Evolutionary conservation across 345 rosid species (phyloP).

Genomic region (Punica granatum): DNA sequence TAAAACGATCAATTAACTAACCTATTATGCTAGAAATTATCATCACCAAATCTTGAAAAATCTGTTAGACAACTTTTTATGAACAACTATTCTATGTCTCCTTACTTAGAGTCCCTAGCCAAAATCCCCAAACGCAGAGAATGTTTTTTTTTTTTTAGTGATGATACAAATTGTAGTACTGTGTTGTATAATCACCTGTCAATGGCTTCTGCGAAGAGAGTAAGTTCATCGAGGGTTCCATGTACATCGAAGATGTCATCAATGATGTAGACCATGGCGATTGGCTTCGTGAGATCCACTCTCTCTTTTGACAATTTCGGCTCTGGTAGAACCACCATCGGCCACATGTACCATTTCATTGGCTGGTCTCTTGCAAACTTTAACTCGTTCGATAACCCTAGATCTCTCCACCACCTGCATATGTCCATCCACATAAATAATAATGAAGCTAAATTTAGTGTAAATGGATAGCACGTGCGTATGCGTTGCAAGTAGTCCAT

Average conservation of each 20-base stretch:
- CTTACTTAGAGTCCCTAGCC: too few species aligned
- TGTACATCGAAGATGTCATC: constrained; percentile 15
- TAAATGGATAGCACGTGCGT: too few species aligned
- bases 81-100: too few species aligned
- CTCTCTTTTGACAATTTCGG: constrained; percentile 9
- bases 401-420: constrained; percentile 11
- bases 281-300: constrained; percentile 7
- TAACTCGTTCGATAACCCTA: constrained; percentile 9
- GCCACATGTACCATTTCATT: constrained; percentile 17
- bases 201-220: constrained; percentile 5
- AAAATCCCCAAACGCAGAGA: too few species aligned
- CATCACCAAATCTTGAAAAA: too few species aligned
- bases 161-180: not conserved
- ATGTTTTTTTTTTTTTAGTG: too few species aligned
- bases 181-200: constrained; percentile 2
- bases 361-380: constrained; percentile 14
- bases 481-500: too few species aligned
- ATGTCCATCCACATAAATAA: not conserved
- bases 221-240: constrained; percentile 8
- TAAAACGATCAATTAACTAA: too few species aligned
- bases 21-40: too few species aligned
- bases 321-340: constrained; percentile 5
- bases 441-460: too few species aligned
- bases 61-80: too few species aligned
- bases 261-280: constrained; percentile 12